Conservation (phyloP, 2,329 filamentous ascomycete species). For the Fusarium anguioides region DNA sequence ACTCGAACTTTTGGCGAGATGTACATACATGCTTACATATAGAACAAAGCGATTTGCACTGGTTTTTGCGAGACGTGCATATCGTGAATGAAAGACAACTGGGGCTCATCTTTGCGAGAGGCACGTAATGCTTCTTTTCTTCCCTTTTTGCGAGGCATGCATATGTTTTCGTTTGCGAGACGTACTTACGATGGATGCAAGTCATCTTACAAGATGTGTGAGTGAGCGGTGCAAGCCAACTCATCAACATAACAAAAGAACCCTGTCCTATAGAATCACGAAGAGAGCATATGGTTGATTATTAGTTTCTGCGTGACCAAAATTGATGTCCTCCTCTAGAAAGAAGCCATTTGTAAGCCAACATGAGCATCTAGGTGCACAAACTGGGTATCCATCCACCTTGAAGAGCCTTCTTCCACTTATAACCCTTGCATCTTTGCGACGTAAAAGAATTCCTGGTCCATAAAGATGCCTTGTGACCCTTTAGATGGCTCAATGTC, state of each 20-base stretch:
- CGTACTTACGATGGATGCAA: background rate
- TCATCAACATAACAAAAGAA: background rate
- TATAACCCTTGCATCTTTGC: constrained; percentile 12
- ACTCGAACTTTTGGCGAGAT: background rate
- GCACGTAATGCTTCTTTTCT: too few relatives aligned
- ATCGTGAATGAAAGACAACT: background rate
- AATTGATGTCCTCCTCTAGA: background rate
- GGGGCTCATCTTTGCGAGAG: too few relatives aligned
- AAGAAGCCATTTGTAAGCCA: background rate
- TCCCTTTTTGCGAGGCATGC: too few relatives aligned
- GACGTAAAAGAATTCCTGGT: constrained; percentile 9
- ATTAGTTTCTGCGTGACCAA: background rate
- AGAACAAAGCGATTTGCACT: too few relatives aligned
- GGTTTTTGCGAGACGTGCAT: background rate
- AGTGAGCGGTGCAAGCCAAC: background rate
- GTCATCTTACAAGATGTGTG: background rate
- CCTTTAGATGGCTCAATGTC: background rate
- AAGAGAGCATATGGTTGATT: background rate
- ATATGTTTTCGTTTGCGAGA: too few relatives aligned
- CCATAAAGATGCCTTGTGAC: constrained; percentile 17
- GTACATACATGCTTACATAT: too few relatives aligned
- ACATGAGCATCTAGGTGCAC: background rate
- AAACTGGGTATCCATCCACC: background rate
- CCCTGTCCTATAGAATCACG: background rate
- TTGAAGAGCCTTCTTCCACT: background rate